Evolutionary conservation across 2,329 filamentous ascomycete species (phyloP).

Genomic region (Fusarium guadeloupense): DNA sequence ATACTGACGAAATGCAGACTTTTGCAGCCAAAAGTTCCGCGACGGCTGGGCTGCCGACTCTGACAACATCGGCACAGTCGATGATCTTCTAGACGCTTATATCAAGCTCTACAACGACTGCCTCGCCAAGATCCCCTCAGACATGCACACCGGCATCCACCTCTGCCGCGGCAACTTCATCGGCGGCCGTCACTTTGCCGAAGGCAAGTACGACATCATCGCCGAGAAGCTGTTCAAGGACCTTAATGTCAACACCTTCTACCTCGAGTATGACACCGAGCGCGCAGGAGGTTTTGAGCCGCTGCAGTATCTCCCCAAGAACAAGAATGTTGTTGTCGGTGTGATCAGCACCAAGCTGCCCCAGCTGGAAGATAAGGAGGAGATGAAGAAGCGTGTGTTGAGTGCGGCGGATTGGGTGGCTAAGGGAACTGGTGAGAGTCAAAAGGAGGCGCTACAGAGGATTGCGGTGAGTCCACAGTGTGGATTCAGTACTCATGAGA

Average conservation of each 20-base stretch:
- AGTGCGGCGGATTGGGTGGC: constrained; percentile 74
- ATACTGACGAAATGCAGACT: constrained; percentile 59
- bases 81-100: constrained; percentile 78
- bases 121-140: constrained; percentile 68
- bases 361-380: constrained; percentile 69
- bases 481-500: constrained; percentile 78
- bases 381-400: constrained; percentile 67
- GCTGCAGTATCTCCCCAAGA: constrained; percentile 65
- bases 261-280: constrained; percentile 74
- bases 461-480: constrained; percentile 77
- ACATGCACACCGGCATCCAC: constrained; percentile 81
- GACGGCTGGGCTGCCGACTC: constrained; percentile 73
- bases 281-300: constrained; percentile 73
- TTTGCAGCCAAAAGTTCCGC: constrained; percentile 77
- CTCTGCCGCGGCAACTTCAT: constrained; percentile 77
- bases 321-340: constrained; percentile 71
- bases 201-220: constrained; percentile 73
- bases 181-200: constrained; percentile 71
- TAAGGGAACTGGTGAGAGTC: constrained; percentile 69
- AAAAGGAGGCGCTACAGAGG: constrained; percentile 74
- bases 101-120: constrained; percentile 80
- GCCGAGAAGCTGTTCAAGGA: constrained; percentile 72
- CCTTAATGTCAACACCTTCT: constrained; percentile 72
- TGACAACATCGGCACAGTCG: constrained; percentile 73
- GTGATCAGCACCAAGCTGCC: constrained; percentile 71